Evolutionary conservation across 2,329 filamentous ascomycete genomes (phyloP).

Genomic region (Zalaria obscura): DNA sequence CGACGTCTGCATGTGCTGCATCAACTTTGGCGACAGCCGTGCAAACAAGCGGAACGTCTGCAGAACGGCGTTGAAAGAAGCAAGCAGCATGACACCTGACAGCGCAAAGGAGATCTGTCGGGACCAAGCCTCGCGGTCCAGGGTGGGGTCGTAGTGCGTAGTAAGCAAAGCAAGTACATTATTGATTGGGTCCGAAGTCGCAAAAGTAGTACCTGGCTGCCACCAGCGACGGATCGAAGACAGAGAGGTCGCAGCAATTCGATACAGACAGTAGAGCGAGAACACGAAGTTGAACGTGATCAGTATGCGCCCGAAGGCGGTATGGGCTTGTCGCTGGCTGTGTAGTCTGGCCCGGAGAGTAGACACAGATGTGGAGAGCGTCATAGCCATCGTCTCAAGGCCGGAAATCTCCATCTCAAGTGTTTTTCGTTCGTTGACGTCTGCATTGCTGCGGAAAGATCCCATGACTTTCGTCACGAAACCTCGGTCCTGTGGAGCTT

Average conservation of each 20-base stretch:
- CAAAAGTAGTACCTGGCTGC: slow-evolving; percentile 37
- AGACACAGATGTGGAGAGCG: slow-evolving; percentile 50
- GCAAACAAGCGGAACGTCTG: slow-evolving; percentile 75
- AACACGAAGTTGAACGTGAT: slow-evolving; percentile 54
- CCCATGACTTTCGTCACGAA: slow-evolving; percentile 64
- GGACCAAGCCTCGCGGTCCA: slow-evolving; percentile 73
- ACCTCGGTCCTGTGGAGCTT: slow-evolving; percentile 30
- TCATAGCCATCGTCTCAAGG: slow-evolving; percentile 65
- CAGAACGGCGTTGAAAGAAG: slow-evolving; percentile 69
- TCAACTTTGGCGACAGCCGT: slow-evolving; percentile 56
- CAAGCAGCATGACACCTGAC: slow-evolving; percentile 67
- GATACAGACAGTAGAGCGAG: slow-evolving; percentile 72
- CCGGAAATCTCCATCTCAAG: slow-evolving; percentile 66
- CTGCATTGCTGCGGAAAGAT: slow-evolving; percentile 48
- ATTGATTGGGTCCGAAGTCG: slow-evolving; percentile 68
- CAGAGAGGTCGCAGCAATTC: slow-evolving; percentile 57
- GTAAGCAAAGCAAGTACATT: slow-evolving; percentile 67
- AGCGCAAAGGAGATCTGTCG: slow-evolving; percentile 75
- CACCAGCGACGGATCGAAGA: slow-evolving; percentile 48
- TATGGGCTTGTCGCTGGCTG: slow-evolving; percentile 52
- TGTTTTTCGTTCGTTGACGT: slow-evolving; percentile 36
- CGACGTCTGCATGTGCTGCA: slow-evolving; percentile 62
- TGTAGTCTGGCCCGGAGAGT: slow-evolving; percentile 49
- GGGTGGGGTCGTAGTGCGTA: slow-evolving; percentile 68
- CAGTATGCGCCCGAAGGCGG: slow-evolving; percentile 49